Evolutionary conservation across 1,139 yeast genomes (phyloP).

Genomic region (Suzukiozyma palmioleophila): DNA sequence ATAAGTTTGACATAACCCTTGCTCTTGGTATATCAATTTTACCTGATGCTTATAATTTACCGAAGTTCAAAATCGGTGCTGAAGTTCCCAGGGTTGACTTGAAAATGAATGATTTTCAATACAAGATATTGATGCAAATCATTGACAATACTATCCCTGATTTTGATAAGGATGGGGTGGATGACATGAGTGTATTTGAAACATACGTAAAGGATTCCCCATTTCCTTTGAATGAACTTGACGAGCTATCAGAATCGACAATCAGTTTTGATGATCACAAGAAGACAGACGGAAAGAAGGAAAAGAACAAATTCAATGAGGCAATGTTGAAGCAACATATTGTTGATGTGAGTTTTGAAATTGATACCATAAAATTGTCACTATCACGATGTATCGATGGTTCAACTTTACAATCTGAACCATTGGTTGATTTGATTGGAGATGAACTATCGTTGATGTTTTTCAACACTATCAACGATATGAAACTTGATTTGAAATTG

Average conservation of each 20-base stretch:
- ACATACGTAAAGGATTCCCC: constrained; percentile 24
- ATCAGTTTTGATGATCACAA: constrained; percentile 11
- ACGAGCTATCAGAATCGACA: constrained; percentile 8
- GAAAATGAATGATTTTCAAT: constrained; percentile 82
- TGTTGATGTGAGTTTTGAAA: constrained; percentile 68
- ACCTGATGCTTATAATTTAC: constrained; percentile 72
- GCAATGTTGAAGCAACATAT: constrained; percentile 47
- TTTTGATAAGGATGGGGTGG: constrained; percentile 32
- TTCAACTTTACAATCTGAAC: constrained; percentile 56
- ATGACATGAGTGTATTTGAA: constrained; percentile 25
- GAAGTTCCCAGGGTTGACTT: constrained; percentile 72
- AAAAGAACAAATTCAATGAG: constrained; percentile 11
- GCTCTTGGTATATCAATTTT: constrained; percentile 76
- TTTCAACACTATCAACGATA: constrained; percentile 53
- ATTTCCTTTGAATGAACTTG: constrained; percentile 15
- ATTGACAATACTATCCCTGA: constrained; percentile 69
- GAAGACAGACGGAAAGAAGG: constrained; percentile 2
- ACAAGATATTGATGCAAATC: constrained; percentile 78
- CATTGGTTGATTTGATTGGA: constrained; percentile 69
- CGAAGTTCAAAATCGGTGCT: constrained; percentile 72
- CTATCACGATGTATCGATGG: constrained; percentile 66
- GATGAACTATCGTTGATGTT: constrained; percentile 60
- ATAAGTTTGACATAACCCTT: constrained; percentile 70
- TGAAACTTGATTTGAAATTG: constrained; percentile 64
- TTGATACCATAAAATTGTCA: constrained; percentile 59